These are phyloP conservation scores for Fraxinus sp. DNA, from an alignment of 305 asterid genomes.

Conservation along the genomic window DNA sequence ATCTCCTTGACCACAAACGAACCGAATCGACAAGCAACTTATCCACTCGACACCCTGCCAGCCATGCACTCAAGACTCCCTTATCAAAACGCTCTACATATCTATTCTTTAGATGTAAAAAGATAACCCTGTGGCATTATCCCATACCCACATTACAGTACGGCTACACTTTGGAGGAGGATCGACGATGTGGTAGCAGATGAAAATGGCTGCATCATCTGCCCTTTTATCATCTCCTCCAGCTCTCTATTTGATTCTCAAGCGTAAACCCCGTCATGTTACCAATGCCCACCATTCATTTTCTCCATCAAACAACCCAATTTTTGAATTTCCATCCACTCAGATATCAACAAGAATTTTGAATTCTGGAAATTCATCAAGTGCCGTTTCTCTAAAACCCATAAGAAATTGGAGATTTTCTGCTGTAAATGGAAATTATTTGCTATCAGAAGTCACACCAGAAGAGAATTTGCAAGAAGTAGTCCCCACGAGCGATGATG, in stretches of 20 bases:
- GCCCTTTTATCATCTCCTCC: conserved; percentile 28
- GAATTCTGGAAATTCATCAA: conserved; percentile 13
- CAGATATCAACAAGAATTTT: conserved; percentile 9
- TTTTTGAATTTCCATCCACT: conserved; percentile 14
- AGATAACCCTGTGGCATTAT: background rate
- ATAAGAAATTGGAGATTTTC: conserved; percentile 37
- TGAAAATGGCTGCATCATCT: conserved; percentile 34
- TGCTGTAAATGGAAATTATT: conserved; percentile 31
- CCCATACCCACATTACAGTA: background rate
- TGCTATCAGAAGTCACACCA: conserved; percentile 52
- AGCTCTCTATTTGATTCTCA: conserved; percentile 29
- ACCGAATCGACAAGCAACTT: background rate
- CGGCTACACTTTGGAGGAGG: background rate
- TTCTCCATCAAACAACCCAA: conserved; percentile 7
- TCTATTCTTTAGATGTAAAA: background rate
- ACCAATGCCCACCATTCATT: conserved; percentile 11
- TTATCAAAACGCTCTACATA: background rate
- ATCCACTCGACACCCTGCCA: background rate
- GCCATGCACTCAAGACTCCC: background rate
- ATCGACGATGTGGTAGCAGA: conserved; percentile 24
- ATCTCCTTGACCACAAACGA: background rate
- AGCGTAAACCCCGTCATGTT: conserved; percentile 20
- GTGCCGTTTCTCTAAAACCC: conserved; percentile 20
- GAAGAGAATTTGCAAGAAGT: conserved; percentile 47
- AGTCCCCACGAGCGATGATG: conserved; percentile 40